Conservation (phyloP, 106 monocot species). For the Phalaenopsis equestris region DNA sequence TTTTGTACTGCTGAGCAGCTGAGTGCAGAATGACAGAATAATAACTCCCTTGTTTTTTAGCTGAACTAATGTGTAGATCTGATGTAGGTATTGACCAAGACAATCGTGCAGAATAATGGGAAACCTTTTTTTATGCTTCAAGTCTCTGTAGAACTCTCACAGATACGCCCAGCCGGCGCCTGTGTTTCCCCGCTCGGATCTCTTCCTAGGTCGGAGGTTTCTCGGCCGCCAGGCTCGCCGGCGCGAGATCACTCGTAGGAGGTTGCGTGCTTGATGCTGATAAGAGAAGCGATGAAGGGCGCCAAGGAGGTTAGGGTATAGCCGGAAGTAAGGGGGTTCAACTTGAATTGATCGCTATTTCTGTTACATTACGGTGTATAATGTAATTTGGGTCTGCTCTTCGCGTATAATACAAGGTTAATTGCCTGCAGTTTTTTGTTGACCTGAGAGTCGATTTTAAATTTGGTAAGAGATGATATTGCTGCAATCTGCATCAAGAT, state of each 20-base stretch:
- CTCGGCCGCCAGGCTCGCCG: constrained; percentile 14
- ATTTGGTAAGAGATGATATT: constrained; percentile 51
- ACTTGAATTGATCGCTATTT: neutral
- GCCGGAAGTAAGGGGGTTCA: constrained; percentile 35
- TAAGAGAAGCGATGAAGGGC: constrained; percentile 32
- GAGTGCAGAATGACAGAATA: too few relatives aligned
- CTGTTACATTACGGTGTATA: constrained; percentile 10
- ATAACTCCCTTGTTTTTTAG: too few relatives aligned
- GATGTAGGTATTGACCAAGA: too few relatives aligned
- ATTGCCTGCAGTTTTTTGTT: neutral
- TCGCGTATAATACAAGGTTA: neutral
- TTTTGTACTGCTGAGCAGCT: too few relatives aligned
- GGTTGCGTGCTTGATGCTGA: constrained; percentile 30
- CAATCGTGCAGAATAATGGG: too few relatives aligned
- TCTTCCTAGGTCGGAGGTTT: constrained; percentile 43
- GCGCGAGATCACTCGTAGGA: constrained; percentile 36
- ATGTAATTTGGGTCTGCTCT: neutral
- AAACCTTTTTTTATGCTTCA: too few relatives aligned
- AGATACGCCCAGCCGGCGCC: constrained; percentile 28
- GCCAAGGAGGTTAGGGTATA: constrained; percentile 14
- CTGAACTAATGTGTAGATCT: too few relatives aligned
- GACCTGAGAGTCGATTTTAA: neutral
- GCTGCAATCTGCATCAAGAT: constrained; percentile 77
- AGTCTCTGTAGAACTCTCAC: too few relatives aligned
- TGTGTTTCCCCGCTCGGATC: constrained; percentile 31